phyloP scores from a whole-genome alignment of 805 yeast species.

The Hanseniaspora hatyaiensis region DNA sequence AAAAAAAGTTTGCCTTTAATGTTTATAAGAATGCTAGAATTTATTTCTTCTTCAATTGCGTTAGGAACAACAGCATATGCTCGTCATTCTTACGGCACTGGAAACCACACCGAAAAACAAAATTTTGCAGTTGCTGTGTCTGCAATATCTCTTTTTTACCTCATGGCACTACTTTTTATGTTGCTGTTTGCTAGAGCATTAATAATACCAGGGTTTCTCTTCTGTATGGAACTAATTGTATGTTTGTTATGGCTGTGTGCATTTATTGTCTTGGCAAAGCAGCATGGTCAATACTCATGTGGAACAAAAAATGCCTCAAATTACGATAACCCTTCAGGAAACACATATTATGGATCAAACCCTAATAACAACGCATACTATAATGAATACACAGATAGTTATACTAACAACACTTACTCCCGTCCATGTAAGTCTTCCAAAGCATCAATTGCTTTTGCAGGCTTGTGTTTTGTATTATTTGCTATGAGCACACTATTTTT shows the following conservation, averaged over 20 bases:
- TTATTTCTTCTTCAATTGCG: conserved; percentile 24
- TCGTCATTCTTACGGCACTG: conserved; percentile 19
- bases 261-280: conserved; percentile 29
- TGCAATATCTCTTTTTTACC: conserved; percentile 26
- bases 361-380: conserved; percentile 19
- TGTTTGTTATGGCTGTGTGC: conserved; percentile 29
- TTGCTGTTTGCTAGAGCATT: conserved; percentile 20
- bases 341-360: conserved; percentile 18
- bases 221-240: conserved; percentile 25
- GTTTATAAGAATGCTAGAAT: conserved; percentile 22
- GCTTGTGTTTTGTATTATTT: conserved; percentile 25
- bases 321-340: conserved; percentile 18
- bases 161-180: conserved; percentile 21
- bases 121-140: conserved; percentile 28
- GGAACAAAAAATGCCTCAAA: conserved; percentile 16
- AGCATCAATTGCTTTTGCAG: conserved; percentile 30
- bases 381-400: conserved; percentile 19
- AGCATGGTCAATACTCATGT: conserved; percentile 27
- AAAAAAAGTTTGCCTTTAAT: conserved; percentile 1
- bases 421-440: conserved; percentile 26
- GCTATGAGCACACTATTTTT: conserved; percentile 23
- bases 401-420: conserved; percentile 16
- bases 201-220: conserved; percentile 24
- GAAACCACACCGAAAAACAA: conserved; percentile 24
- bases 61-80: conserved; percentile 27